Evolutionary conservation across 1,284 basidiomycete species (phyloP).

Genomic region (Entoloma clypeatum): DNA sequence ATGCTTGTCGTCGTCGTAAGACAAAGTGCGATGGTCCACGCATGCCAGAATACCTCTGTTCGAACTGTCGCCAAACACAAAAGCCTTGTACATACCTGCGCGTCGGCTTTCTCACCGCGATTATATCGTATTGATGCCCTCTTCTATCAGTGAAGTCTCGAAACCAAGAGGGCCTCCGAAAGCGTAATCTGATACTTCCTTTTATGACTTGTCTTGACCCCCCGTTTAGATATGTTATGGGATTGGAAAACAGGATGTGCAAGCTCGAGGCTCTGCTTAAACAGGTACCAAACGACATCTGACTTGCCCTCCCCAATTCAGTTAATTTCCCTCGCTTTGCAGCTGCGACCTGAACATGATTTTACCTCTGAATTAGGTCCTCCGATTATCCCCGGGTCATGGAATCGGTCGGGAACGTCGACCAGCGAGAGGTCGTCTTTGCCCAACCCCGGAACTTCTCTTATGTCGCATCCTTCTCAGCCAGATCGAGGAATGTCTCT

Average conservation of each 20-base stretch:
- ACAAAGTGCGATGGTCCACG: conserved; percentile 68
- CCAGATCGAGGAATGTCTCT: conserved; percentile 2
- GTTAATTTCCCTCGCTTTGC: background rate
- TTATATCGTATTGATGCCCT: conserved; percentile 7
- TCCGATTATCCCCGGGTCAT: conserved; percentile 65
- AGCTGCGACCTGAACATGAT: conserved; percentile 70
- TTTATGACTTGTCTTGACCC: conserved; percentile 10
- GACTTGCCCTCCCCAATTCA: background rate
- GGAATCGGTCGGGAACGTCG: conserved; percentile 45
- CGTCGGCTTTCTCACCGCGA: conserved; percentile 27
- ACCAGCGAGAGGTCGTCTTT: no score
- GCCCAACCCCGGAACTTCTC: conserved; percentile 20
- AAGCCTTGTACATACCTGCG: conserved; percentile 73
- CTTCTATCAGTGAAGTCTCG: conserved; percentile 56
- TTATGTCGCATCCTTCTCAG: conserved; percentile 17
- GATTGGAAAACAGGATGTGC: conserved; percentile 73
- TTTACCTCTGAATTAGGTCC: conserved; percentile 69
- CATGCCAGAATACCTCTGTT: conserved; percentile 58
- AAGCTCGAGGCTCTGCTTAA: conserved; percentile 66
- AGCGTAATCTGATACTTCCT: conserved; percentile 45
- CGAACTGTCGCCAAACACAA: conserved; percentile 65
- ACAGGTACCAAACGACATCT: conserved; percentile 37
- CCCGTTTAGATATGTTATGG: conserved; percentile 61
- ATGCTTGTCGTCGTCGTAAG: conserved; percentile 64
- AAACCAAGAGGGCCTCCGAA: conserved; percentile 83